Base-by-base conservation (phyloP, 192 early-diverging fungal genomes). In the Chytriomyces hyalinus region DNA sequence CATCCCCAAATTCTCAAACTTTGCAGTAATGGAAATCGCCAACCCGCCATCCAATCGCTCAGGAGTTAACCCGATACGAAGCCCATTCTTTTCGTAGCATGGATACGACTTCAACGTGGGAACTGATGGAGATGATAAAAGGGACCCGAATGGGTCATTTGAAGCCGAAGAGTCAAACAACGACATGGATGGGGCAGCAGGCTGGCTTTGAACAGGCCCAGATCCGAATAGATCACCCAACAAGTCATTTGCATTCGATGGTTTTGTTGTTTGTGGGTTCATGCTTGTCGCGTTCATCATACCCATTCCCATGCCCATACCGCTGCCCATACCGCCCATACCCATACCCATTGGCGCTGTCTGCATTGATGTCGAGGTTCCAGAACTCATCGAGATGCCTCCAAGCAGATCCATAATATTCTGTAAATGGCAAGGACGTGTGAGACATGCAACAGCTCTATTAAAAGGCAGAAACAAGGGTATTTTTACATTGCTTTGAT, bases 41-140 rank as follows among this genome's bases (percentile, higher is more conserved):
- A 84, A 84, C 5, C 90, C 86, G 46, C 74, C 78, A 22, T 87
- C 81, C 46, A 92, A 91, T 59, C 93, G 91, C 47, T 88, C 88
- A 28, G 95, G 94, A 20, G 82, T 83, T 49, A 99, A 83, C 11
- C 88, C 88, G 53, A 99, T 88, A 8, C 78, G 79, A 46, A 98
- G 78, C 0, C 95, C 94, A 77, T 96, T 87, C 78, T 93, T 91
- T 63, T 87, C 86, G 81, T 96, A 97, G 2, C 91, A 91, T 17
- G 88, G 83, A 74, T 91, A 89, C 0, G 75, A 80, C 67, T 76
- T 84, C 49, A 6, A 20, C 6, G 17, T 63, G 45, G 49, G 43
- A 70, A 64, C 75, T 7, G 75, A 60, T 45, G 80, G 65, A 46
- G 86, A 77, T 17, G 85, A 81, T 0, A 97, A 92, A 60, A 98